Base-by-base conservation (phyloP, 768 basidiomycete genomes). In the Lactarius deliciosus region DNA sequence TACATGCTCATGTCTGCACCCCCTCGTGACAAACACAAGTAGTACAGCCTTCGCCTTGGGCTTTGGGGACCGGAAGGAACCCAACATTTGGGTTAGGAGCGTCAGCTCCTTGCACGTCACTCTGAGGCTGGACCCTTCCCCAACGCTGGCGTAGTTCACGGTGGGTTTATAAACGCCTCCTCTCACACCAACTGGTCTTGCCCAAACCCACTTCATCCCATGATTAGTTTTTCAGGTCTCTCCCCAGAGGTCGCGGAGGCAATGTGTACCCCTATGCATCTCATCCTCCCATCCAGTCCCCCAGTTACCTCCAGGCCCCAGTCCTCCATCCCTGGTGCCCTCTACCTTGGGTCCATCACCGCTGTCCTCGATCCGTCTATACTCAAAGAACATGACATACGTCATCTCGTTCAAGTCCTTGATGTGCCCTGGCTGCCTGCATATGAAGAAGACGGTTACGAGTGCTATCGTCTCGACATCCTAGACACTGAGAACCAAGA, bases 261-360 rank as follows among this genome's bases (percentile, higher is more conserved):
- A 8, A 90, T 92, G 86, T 91, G 89, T 78, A 92, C 90, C 0
- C 90, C 90, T 0, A 91, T 92, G 90, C 90, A 92, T 77, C 82
- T 83, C 69, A 84, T 92, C 72, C 79, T 90, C 83, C 38, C 76
- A 5, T 57, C 65, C 1, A 11, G 16, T 47, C 78, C 53, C 65
- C 73, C 50, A 57, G 74, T 61, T 55, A 75, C 57, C 63, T 72
- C 40, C 63, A 75, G 61, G 58, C 32, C 72, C 70, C 69, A 69
- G 30, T 38, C 45, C 30, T 8, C 60, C 30, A 68, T 66, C 64
- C 71, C 75, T 32, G 90, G 90, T 56, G 78, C 81, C 0, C 86
- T 92, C 64, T 91, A 86, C 76, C 80, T 92, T 61, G 90, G 88
- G 59, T 88, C 87, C 60, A 80, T 88, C 71, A 78, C 83, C 30